phyloP scores from a whole-genome alignment of 2,329 filamentous ascomycete species.

The Penicillium sp. region DNA sequence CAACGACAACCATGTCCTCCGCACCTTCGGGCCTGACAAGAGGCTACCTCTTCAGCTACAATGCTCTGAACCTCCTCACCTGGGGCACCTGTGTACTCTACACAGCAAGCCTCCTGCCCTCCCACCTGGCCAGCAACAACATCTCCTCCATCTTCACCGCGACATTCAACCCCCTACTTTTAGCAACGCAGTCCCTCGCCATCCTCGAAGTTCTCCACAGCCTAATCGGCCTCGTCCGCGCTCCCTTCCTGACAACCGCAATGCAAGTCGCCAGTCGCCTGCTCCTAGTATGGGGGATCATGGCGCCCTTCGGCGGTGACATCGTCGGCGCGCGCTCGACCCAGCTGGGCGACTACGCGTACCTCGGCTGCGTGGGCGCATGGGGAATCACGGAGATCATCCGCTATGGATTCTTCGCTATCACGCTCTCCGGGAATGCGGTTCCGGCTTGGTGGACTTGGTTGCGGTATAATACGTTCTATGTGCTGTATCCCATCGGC shows the following conservation, averaged over 20 bases:
- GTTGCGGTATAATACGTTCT: slow-evolving; percentile 79
- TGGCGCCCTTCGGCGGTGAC: slow-evolving; percentile 60
- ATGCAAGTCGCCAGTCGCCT: slow-evolving; percentile 89
- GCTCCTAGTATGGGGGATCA: slow-evolving; percentile 84
- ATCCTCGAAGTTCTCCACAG: slow-evolving; percentile 81
- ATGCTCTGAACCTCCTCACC: slow-evolving; percentile 69
- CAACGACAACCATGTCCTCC: slow-evolving; percentile 12
- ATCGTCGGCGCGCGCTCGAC: slow-evolving; percentile 27
- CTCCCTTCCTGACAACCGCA: slow-evolving; percentile 77
- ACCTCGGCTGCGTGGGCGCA: slow-evolving; percentile 62
- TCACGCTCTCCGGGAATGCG: slow-evolving; percentile 55
- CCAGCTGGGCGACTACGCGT: slow-evolving; percentile 41
- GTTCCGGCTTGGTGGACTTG: slow-evolving; percentile 69
- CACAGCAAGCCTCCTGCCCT: slow-evolving; percentile 57
- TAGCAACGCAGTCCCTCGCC: slow-evolving; percentile 75
- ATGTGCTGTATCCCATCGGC: slow-evolving; percentile 86
- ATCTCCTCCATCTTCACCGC: slow-evolving; percentile 47
- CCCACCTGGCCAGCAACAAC: slow-evolving; percentile 50
- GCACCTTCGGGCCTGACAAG: slow-evolving; percentile 52
- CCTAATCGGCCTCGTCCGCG: slow-evolving; percentile 74
- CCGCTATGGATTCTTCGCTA: slow-evolving; percentile 86
- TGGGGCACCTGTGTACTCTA: slow-evolving; percentile 77
- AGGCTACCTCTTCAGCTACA: slow-evolving; percentile 81
- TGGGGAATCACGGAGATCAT: slow-evolving; percentile 92
- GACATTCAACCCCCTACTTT: slow-evolving; percentile 42